Conservation (phyloP, 129 eudicot species). For the sunflower (Helianthus annuus) region HanXRQr2.0-SUNRISE NC_035441.2:136137619-136138118, state of each 20-base stretch:
- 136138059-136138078: constrained; percentile 84
- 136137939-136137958: constrained; percentile 33
- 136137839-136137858: too few relatives aligned
- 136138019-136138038: constrained; percentile 98
- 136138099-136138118: constrained; percentile 91
- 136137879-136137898: not conserved
- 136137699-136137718: too few relatives aligned
- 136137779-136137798: too few relatives aligned
- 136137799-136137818: too few relatives aligned
- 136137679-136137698: too few relatives aligned
- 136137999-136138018: constrained; percentile 98
- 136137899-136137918: constrained; percentile 8
- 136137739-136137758: too few relatives aligned
- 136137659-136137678: too few relatives aligned
- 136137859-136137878: constrained; percentile 2
- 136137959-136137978: constrained; percentile 68
- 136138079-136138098: constrained; percentile 87
- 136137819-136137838: too few relatives aligned
- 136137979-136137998: constrained; percentile 89
- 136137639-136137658: too few relatives aligned
- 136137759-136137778: too few relatives aligned
- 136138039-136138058: constrained; percentile 85
- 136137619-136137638: too few relatives aligned
- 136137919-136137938: constrained; percentile 23
- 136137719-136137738: too few relatives aligned